phyloP scores from a whole-genome alignment of 192 early-diverging fungal species.

The Coemansia sp. region DNA sequence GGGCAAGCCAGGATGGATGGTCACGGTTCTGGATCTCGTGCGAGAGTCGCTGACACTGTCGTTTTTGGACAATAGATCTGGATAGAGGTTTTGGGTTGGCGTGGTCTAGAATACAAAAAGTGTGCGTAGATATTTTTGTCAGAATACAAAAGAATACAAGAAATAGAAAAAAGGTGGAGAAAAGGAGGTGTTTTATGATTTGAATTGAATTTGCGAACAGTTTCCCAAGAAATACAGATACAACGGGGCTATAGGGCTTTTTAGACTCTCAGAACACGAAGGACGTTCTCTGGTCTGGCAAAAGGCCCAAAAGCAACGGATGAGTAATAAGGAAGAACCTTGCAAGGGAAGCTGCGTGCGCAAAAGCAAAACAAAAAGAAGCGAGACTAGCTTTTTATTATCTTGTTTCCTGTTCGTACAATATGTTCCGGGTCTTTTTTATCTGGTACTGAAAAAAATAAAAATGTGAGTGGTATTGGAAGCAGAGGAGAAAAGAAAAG shows the following conservation, averaged over 20 bases:
- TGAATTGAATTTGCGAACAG: constrained; percentile 5
- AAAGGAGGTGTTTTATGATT: not conserved
- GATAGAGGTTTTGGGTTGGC: not conserved
- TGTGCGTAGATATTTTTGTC: not conserved
- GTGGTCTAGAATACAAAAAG: constrained; percentile 8
- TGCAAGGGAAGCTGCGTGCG: not conserved
- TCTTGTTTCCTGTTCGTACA: not conserved
- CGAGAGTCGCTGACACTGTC: not conserved
- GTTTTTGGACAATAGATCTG: not conserved
- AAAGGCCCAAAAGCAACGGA: not conserved
- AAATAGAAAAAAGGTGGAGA: not conserved
- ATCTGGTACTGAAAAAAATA: not conserved
- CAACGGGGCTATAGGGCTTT: not conserved
- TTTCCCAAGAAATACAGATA: not conserved
- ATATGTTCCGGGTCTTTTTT: not conserved
- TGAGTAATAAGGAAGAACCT: not conserved
- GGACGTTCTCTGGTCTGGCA: constrained; percentile 1
- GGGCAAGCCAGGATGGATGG: not conserved
- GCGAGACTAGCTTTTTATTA: not conserved
- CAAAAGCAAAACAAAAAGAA: constrained; percentile 7
- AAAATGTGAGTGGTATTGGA: not conserved
- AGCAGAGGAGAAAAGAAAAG: not conserved
- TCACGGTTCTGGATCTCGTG: not conserved
- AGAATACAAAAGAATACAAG: not conserved
- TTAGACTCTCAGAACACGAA: constrained; percentile 1